Evolutionary conservation across 2,329 filamentous ascomycete species (phyloP), one percentile per base, ranked within the genome.

Genomic region (Eutypella sp.): DNA sequence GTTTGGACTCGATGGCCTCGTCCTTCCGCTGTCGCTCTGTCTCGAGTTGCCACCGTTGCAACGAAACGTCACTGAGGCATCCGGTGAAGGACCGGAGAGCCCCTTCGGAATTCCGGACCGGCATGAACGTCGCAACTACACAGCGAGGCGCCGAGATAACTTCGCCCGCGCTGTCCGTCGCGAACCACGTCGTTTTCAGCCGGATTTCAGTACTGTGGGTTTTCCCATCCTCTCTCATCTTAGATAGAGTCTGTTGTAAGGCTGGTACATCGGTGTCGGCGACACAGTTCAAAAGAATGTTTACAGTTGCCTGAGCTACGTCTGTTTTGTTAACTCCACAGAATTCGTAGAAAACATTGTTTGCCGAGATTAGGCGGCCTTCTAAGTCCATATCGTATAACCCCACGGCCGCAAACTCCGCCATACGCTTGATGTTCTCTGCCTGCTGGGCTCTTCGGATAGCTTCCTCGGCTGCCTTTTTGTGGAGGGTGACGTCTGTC

Each of bases 1-100:
- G 69, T 56, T 77, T 79, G 24, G 75, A 74, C 57, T 81, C 76
- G 22, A 81, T 72, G 1, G 78, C 78, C 46, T 81, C 75, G 37
- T 76, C 74, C 59, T 53, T 53, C 37, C 50, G 47, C 31, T 49
- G 46, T 43, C 67, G 72, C 54, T 75, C 75, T 41, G 67, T 68
- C 50, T 71, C 74, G n/a, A 72, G 62, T 60, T 75, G 75, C 70
- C 68, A 76, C 48, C 70, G 75, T 48, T 72, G 74, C 52, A 69
- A 57, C 8, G 68, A 77, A 9, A 74, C 73, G 53, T 75, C 74
- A 48, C 66, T 74, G 27, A 74, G 58, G 40, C 71, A 78, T 23
- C 75, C 75, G 2, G 69, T 72, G 45, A 72, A 75, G 3, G 73
- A 74, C 44, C 70, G 65, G 2, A 77, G 72, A 1, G 63, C 55